A percentile compares a stretch with the other conserved stretches of the same genome.
Evolutionary conservation across 352 stramenopile species (phyloP).

Genomic region (Phytophthora agathidicida): DNA sequence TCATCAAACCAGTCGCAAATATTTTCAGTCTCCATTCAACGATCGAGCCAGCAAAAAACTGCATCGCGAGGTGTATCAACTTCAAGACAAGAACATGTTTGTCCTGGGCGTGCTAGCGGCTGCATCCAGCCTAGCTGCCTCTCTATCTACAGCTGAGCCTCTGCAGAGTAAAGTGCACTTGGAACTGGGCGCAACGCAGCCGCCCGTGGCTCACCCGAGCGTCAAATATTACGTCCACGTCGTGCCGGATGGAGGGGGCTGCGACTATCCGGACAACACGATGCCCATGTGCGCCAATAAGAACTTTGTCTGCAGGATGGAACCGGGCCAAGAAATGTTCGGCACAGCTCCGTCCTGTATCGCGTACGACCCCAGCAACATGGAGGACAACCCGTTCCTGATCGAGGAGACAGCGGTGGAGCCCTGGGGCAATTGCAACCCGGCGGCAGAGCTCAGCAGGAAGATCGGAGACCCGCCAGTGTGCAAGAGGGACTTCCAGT

Average conservation of each 20-base stretch:
- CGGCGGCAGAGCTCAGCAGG: slow-evolving; percentile 22
- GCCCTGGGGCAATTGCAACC: slow-evolving; percentile 44
- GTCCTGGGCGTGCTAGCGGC: slow-evolving; percentile 3
- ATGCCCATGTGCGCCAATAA: slow-evolving; percentile 52
- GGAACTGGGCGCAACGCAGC: not conserved
- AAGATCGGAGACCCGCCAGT: slow-evolving; percentile 39
- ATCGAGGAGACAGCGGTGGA: slow-evolving; percentile 31
- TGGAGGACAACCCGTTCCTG: slow-evolving; percentile 43
- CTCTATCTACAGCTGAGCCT: not conserved
- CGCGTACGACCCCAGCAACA: slow-evolving; percentile 38
- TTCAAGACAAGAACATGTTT: slow-evolving; percentile 10
- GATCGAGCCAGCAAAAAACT: slow-evolving; percentile 17
- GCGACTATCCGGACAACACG: slow-evolving; percentile 25
- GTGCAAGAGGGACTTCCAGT: slow-evolving; percentile 53
- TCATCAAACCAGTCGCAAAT: not conserved
- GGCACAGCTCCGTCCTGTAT: slow-evolving; percentile 42
- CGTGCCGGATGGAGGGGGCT: slow-evolving; percentile 35
- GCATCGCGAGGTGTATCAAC: not conserved
- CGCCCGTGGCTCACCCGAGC: not conserved
- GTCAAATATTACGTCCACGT: slow-evolving; percentile 41
- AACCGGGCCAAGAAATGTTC: slow-evolving; percentile 44
- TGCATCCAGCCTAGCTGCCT: slow-evolving; percentile 1
- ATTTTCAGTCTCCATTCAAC: not conserved
- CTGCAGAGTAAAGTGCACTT: slow-evolving; percentile 12
- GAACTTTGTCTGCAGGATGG: slow-evolving; percentile 57